phyloP scores from a whole-genome alignment of 2,329 filamentous ascomycete species.

The Coniochaeta hoffmannii region DNA sequence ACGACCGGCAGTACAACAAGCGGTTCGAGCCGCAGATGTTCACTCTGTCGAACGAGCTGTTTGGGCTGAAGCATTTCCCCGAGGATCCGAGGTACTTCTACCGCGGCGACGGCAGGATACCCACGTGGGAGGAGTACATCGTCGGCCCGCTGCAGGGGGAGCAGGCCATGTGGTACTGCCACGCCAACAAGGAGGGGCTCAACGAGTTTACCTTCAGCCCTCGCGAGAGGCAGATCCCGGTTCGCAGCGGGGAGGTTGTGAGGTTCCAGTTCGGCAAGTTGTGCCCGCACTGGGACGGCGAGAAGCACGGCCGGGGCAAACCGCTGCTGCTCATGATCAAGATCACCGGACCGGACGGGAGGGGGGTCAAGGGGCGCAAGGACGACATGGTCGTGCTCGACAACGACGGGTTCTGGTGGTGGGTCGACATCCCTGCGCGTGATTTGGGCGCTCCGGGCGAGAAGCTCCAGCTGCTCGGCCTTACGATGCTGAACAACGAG shows the following conservation, averaged over 20 bases:
- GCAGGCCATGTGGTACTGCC: constrained; percentile 37
- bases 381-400: constrained; percentile 65
- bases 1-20: constrained; percentile 51
- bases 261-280: constrained; percentile 75
- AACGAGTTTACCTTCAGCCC: constrained; percentile 56
- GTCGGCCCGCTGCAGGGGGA: constrained; percentile 48
- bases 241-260: constrained; percentile 46
- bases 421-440: constrained; percentile 62
- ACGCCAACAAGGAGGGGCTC: constrained; percentile 42
- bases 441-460: constrained; percentile 64
- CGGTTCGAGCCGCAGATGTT: constrained; percentile 60
- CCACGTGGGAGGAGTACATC: constrained; percentile 79
- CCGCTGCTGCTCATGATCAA: constrained; percentile 66
- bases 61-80: constrained; percentile 77
- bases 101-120: constrained; percentile 59
- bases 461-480: constrained; percentile 54
- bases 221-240: constrained; percentile 47
- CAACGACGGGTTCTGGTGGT: constrained; percentile 75
- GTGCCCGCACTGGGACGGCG: constrained; percentile 78
- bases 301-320: constrained; percentile 57
- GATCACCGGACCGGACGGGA: constrained; percentile 52
- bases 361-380: constrained; percentile 40
- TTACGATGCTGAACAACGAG: constrained; percentile 39
- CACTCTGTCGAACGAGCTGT: constrained; percentile 62
- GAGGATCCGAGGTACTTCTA: constrained; percentile 61